A percentile compares a stretch with the other conserved stretches of the same genome.
Evolutionary conservation across 1,139 yeast genomes (phyloP).

Genomic region (Oligophagozyma castellii): DNA sequence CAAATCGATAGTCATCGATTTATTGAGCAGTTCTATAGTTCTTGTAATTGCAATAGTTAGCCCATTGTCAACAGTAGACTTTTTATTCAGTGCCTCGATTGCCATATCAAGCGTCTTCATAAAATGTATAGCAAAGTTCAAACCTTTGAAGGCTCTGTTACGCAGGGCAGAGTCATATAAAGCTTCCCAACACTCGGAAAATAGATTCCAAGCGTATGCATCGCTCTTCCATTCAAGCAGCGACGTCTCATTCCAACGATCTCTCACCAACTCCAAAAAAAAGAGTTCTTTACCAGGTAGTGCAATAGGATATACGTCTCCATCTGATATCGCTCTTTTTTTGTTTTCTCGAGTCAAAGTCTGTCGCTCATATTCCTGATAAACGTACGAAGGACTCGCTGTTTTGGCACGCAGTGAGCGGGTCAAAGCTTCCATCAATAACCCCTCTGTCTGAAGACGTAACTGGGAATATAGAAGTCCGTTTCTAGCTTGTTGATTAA

Average conservation of each 20-base stretch:
- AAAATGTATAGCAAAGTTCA: neutral
- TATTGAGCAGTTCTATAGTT: neutral
- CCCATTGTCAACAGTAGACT: too few relatives aligned
- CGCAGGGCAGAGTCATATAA: slow-evolving; percentile 13
- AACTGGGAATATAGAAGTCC: too few relatives aligned
- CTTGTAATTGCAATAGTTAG: neutral
- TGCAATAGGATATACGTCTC: too few relatives aligned
- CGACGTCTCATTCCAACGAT: slow-evolving; percentile 42
- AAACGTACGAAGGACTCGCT: too few relatives aligned
- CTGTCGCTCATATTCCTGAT: too few relatives aligned
- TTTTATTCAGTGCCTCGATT: neutral
- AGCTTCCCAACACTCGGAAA: slow-evolving; percentile 30
- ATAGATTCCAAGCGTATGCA: slow-evolving; percentile 35
- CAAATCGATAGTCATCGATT: neutral
- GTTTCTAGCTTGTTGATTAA: too few relatives aligned
- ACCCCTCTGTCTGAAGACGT: too few relatives aligned
- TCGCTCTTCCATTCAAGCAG: slow-evolving; percentile 31
- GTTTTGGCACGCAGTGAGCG: too few relatives aligned
- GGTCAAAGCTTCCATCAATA: too few relatives aligned
- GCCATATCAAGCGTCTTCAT: neutral
- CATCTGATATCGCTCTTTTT: too few relatives aligned
- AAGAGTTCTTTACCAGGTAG: slow-evolving; percentile 53
- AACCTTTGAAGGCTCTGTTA: slow-evolving; percentile 26
- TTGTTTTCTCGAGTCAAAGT: too few relatives aligned
- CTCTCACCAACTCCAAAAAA: slow-evolving; percentile 51